These are phyloP conservation scores for Penicillium parvum DNA, from an alignment of 495 filamentous ascomycete genomes.

Conservation along the genomic window DNA sequence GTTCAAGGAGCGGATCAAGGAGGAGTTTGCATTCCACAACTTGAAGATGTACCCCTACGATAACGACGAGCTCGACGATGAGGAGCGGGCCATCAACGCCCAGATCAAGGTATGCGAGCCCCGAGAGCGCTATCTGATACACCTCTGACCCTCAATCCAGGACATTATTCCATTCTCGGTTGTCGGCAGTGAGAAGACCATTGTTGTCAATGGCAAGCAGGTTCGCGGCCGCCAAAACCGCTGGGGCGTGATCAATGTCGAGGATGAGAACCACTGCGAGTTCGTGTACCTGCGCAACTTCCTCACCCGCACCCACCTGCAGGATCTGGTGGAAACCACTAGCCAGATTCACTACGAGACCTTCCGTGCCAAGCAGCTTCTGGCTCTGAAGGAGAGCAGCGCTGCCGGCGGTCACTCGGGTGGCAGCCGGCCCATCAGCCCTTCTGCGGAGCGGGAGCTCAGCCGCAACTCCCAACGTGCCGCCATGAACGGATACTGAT, in stretches of 20 bases:
- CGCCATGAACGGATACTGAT: conserved; percentile 96
- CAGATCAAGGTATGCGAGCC: conserved; percentile 81
- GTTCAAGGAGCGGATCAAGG: conserved; percentile 99
- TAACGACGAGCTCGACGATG: conserved; percentile 96
- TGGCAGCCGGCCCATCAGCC: conserved; percentile 89
- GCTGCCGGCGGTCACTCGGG: conserved; percentile 66
- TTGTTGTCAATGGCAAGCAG: conserved; percentile 95
- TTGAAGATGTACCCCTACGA: conserved; percentile 99
- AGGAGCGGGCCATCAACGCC: conserved; percentile 88
- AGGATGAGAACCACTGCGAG: conserved; percentile 99
- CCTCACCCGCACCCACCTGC: conserved; percentile 89
- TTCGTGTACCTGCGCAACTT: conserved; percentile 98
- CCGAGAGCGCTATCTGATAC: no score
- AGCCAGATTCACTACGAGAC: conserved; percentile 99
- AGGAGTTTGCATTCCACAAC: conserved; percentile 99
- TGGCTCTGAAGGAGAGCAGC: conserved; percentile 97
- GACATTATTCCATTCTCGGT: conserved; percentile 96
- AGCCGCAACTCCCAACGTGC: conserved; percentile 94
- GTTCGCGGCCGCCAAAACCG: conserved; percentile 97
- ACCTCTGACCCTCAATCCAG: conserved; percentile 41
- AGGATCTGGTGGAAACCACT: conserved; percentile 99
- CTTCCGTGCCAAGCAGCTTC: conserved; percentile 97
- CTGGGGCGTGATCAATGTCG: conserved; percentile 99
- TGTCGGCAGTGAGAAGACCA: conserved; percentile 95
- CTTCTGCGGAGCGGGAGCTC: conserved; percentile 87